Conservation (phyloP, 2,329 filamentous ascomycete genomes). For the Ascochyta viciae-villosae region DNA sequence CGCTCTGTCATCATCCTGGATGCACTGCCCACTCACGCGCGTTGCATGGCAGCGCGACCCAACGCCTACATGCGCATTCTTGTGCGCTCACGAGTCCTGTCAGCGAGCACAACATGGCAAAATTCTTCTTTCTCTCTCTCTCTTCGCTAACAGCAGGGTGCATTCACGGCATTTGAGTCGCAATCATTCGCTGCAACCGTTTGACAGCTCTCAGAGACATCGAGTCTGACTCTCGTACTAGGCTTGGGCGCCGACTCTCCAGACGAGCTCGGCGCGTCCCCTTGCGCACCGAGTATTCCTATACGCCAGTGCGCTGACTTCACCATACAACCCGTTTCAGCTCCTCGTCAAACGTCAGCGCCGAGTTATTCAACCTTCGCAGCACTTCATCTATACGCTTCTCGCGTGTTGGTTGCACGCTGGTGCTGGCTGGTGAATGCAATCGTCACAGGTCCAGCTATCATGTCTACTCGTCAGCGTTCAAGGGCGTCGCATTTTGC, state of each 20-base stretch:
- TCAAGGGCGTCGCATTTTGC: neutral
- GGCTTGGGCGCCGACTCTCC: slow-evolving; percentile 16
- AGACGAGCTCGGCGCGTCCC: slow-evolving; percentile 21
- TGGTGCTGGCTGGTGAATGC: neutral
- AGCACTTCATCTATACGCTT: neutral
- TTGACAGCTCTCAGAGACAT: slow-evolving; percentile 3
- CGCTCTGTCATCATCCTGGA: slow-evolving; percentile 21
- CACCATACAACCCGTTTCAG: slow-evolving; percentile 8
- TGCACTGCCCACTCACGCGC: slow-evolving; percentile 19
- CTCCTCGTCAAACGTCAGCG: neutral
- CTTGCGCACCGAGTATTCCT: slow-evolving; percentile 15
- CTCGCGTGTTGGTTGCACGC: neutral
- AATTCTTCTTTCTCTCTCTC: neutral
- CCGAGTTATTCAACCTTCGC: neutral
- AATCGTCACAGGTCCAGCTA: neutral
- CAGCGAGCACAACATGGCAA: neutral
- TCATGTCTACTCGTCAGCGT: neutral
- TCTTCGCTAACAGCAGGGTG: neutral
- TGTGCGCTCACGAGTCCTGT: slow-evolving; percentile 6
- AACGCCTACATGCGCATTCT: slow-evolving; percentile 13
- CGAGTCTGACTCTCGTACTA: slow-evolving; percentile 12
- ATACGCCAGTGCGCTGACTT: slow-evolving; percentile 17
- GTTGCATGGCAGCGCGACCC: slow-evolving; percentile 8
- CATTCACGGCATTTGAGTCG: neutral
- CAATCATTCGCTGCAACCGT: neutral